These are phyloP conservation scores for Mucor lusitanicus DNA, from an alignment of 371 early-diverging fungal genomes.

Conservation along the genomic window DNA sequence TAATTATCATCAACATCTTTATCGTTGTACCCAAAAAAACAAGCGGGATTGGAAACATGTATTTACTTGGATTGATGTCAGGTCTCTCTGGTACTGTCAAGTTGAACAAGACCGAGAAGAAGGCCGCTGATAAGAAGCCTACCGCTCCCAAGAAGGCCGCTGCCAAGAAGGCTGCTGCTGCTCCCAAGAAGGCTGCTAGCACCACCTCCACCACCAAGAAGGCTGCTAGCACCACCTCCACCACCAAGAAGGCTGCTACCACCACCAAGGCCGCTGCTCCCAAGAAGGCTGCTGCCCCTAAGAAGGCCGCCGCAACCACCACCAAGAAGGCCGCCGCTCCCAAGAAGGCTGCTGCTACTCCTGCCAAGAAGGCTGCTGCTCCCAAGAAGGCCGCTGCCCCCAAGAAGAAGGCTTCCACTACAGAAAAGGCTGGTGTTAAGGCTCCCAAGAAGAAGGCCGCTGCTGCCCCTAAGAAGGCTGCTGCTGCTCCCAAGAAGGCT, in stretches of 20 bases:
- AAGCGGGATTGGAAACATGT: constrained; percentile 3
- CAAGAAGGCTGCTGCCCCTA: constrained; percentile 16
- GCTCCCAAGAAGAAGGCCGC: constrained; percentile 26
- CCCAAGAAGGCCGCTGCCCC: constrained; percentile 32
- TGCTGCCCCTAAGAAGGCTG: constrained; percentile 28
- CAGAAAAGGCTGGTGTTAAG: constrained; percentile 33
- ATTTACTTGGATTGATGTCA: constrained; percentile 3
- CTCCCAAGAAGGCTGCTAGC: constrained; percentile 27
- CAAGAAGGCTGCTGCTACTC: constrained; percentile 19
- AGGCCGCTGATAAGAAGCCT: constrained; percentile 50
- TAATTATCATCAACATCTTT: constrained; percentile 11
- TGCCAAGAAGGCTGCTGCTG: constrained; percentile 31
- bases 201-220: constrained; percentile 27
- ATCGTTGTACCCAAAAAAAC: neutral
- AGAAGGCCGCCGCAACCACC: too few relatives aligned
- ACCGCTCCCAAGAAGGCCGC: constrained; percentile 46
- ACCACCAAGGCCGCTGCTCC: constrained; percentile 34
- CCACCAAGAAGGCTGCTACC: constrained; percentile 38
- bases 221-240: constrained; percentile 40
- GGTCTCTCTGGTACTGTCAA: constrained; percentile 72
- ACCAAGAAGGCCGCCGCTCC: constrained; percentile 13
- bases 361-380: constrained; percentile 48
- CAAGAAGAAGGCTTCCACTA: constrained; percentile 47
- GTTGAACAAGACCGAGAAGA: constrained; percentile 63
- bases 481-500: constrained; percentile 26